A percentile compares a stretch with the other conserved stretches of the same genome.
These are phyloP conservation scores for Leishmania turanica DNA, from an alignment of 208 protist genomes.

Conservation along the genomic window DNA sequence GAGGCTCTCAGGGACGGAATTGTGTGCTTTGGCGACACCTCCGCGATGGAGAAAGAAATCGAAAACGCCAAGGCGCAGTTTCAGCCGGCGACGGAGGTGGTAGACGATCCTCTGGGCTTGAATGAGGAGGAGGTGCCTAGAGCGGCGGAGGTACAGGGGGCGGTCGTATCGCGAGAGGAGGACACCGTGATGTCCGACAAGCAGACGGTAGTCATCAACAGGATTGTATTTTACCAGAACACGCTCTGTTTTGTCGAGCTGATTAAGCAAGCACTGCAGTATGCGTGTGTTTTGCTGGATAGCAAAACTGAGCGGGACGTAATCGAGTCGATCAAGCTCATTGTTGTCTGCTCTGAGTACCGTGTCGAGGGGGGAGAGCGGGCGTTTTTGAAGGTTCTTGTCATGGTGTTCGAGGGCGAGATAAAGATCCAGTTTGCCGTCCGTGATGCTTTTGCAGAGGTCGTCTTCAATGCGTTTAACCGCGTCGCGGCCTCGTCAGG, in stretches of 20 bases:
- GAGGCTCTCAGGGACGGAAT: slow-evolving; percentile 39
- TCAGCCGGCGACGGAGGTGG: slow-evolving; percentile 39
- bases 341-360: slow-evolving; percentile 83
- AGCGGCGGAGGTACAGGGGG: slow-evolving; percentile 8
- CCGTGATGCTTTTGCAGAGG: slow-evolving; percentile 86
- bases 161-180: not conserved
- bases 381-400: slow-evolving; percentile 79
- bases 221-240: slow-evolving; percentile 81
- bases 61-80: slow-evolving; percentile 38
- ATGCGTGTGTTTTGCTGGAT: slow-evolving; percentile 74
- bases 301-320: slow-evolving; percentile 87
- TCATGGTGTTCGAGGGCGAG: slow-evolving; percentile 90
- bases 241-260: slow-evolving; percentile 70
- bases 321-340: slow-evolving; percentile 87
- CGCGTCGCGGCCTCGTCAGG: slow-evolving; percentile 55
- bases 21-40: slow-evolving; percentile 33
- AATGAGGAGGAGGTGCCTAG: slow-evolving; percentile 18
- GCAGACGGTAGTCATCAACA: slow-evolving; percentile 57
- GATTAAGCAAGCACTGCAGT: slow-evolving; percentile 64
- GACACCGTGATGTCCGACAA: slow-evolving; percentile 39
- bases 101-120: slow-evolving; percentile 25
- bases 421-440: slow-evolving; percentile 90
- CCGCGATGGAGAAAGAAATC: slow-evolving; percentile 36
- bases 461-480: slow-evolving; percentile 79
- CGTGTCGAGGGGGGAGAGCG: slow-evolving; percentile 65